A percentile compares a stretch with the other conserved stretches of the same genome.
These are phyloP conservation scores for Penicillium psychrosexuale DNA, from an alignment of 2,329 filamentous ascomycete genomes.

Conservation along the genomic window DNA sequence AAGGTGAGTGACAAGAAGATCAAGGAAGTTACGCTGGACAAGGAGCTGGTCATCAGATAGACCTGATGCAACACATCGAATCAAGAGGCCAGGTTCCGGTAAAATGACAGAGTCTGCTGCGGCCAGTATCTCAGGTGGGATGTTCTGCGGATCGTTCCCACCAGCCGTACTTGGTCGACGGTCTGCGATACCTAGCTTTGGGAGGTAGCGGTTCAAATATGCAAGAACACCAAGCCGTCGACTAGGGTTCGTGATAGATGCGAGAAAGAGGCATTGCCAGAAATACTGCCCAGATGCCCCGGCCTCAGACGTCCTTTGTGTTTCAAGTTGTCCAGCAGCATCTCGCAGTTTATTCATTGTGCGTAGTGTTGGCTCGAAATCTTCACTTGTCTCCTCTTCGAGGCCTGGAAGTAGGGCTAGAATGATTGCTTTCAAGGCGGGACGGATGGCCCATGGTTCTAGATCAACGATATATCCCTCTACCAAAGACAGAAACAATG, in stretches of 20 bases:
- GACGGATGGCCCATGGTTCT: constrained; percentile 68
- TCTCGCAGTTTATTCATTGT: constrained; percentile 75
- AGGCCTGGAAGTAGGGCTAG: constrained; percentile 85
- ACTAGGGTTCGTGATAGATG: constrained; percentile 83
- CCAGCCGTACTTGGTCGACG: constrained; percentile 30
- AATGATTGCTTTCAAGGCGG: constrained; percentile 86
- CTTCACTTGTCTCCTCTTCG: constrained; percentile 94
- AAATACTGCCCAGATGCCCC: constrained; percentile 77
- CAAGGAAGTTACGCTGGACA: constrained; percentile 90
- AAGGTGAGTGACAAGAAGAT: constrained; percentile 84
- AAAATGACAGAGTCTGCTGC: constrained; percentile 52
- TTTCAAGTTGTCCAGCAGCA: constrained; percentile 55
- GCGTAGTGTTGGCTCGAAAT: constrained; percentile 83
- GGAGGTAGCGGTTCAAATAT: constrained; percentile 76
- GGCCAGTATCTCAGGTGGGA: constrained; percentile 30
- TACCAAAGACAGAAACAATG: constrained; percentile 77
- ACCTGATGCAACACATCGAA: constrained; percentile 89
- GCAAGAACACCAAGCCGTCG: constrained; percentile 82
- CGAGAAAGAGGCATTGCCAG: constrained; percentile 96
- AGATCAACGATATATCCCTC: constrained; percentile 75
- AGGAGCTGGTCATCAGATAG: constrained; percentile 82
- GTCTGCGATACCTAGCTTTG: constrained; percentile 58
- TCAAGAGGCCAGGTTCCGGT: constrained; percentile 84
- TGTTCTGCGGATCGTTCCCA: constrained; percentile 25
- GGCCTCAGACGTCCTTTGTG: constrained; percentile 48